These are phyloP conservation scores for Debaryomyces prosopidis DNA, from an alignment of 805 yeast species.

Conservation along the genomic window DNA sequence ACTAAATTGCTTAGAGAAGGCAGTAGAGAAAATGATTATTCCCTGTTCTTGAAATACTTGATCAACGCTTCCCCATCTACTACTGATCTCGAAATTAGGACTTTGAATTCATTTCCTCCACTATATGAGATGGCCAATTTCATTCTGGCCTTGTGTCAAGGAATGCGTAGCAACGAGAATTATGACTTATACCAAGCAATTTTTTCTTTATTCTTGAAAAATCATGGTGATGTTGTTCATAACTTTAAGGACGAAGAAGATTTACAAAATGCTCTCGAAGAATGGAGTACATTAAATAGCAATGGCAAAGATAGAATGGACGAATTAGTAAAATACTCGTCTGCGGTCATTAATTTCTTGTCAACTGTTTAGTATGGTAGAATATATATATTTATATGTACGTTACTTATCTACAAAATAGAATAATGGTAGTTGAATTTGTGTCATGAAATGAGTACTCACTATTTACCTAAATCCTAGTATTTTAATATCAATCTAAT, in stretches of 20 bases:
- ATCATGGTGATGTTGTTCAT: conserved; percentile 73
- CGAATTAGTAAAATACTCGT: conserved; percentile 70
- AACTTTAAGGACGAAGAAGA: conserved; percentile 31
- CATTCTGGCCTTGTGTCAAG: conserved; percentile 64
- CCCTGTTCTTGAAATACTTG: conserved; percentile 54
- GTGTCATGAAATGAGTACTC: conserved; percentile 2
- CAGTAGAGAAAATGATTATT: conserved; percentile 37
- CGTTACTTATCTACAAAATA: too few species aligned
- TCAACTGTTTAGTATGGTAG: conserved; percentile 33
- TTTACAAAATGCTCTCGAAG: conserved; percentile 46
- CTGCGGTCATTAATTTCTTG: conserved; percentile 72
- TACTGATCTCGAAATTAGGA: conserved; percentile 84
- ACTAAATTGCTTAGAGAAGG: conserved; percentile 64
- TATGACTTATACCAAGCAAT: conserved; percentile 83
- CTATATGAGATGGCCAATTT: conserved; percentile 65
- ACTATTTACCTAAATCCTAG: too few species aligned
- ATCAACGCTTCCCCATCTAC: conserved; percentile 69
- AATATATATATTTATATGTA: too few species aligned
- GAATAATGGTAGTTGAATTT: neutral
- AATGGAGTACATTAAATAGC: conserved; percentile 49
- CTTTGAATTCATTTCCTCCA: conserved; percentile 68
- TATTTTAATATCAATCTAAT: too few species aligned
- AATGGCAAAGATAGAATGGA: conserved; percentile 54
- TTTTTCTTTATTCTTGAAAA: conserved; percentile 68
- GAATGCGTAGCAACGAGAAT: conserved; percentile 55